These are phyloP conservation scores for Luvunga scandens DNA, from an alignment of 345 rosid species.

Conservation along the genomic window DNA sequence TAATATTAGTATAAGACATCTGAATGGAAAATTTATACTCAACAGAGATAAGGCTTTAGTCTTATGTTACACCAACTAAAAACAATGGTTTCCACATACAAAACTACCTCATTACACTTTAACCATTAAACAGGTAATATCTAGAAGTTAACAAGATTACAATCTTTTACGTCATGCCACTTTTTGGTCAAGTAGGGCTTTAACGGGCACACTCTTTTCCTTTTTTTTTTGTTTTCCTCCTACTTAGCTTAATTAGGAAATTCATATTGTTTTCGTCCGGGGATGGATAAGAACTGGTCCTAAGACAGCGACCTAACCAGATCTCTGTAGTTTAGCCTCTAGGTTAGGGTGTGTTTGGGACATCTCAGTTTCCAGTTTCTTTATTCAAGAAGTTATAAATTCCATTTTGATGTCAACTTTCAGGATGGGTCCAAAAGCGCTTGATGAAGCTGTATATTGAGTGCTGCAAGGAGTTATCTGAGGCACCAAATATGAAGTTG, in stretches of 20 bases:
- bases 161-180: background rate
- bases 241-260: background rate
- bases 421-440: conserved; percentile 97
- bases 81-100: background rate
- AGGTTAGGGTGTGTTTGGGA: background rate
- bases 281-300: too few species aligned
- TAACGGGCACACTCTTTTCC: background rate
- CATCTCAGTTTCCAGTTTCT: background rate
- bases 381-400: background rate
- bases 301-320: background rate
- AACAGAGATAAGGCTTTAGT: background rate
- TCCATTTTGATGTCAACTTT: conserved; percentile 9
- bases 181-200: background rate
- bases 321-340: background rate
- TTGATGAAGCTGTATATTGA: conserved; percentile 83
- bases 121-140: background rate
- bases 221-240: background rate
- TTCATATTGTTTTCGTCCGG: background rate
- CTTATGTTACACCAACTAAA: background rate
- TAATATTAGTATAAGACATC: background rate
- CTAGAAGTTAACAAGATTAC: background rate
- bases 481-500: conserved; percentile 75
- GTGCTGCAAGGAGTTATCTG: conserved; percentile 64
- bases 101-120: background rate
- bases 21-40: background rate